These are phyloP conservation scores for Solanum boliviense DNA, from an alignment of 257 asterid species.

Conservation along the genomic window DNA sequence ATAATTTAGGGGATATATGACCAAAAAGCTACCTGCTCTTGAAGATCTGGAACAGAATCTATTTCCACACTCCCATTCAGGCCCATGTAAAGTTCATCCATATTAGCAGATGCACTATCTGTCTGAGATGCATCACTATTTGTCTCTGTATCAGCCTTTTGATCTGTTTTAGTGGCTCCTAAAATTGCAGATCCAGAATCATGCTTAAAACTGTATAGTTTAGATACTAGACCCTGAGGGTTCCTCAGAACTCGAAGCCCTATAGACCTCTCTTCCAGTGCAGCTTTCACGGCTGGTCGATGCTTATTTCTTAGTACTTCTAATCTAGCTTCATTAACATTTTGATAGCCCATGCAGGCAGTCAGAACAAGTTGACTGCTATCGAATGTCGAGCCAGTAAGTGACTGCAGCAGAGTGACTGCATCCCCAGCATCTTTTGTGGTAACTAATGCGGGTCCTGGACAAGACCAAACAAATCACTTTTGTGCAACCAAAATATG, in stretches of 20 bases:
- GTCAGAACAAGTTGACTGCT: constrained; percentile 96
- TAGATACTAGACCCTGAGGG: constrained; percentile 64
- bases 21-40: constrained; percentile 60
- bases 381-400: constrained; percentile 90
- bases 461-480: constrained; percentile 26
- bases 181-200: constrained; percentile 34
- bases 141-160: constrained; percentile 20
- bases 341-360: constrained; percentile 90
- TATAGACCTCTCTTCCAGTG: constrained; percentile 66
- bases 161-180: constrained; percentile 28
- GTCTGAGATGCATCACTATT: constrained; percentile 34
- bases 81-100: constrained; percentile 23
- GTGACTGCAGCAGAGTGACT: constrained; percentile 74
- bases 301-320: constrained; percentile 64
- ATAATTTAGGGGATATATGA: neutral
- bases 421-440: constrained; percentile 98
- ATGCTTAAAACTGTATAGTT: constrained; percentile 55
- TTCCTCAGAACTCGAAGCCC: constrained; percentile 54
- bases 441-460: constrained; percentile 93
- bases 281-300: constrained; percentile 69
- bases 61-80: constrained; percentile 38
- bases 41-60: constrained; percentile 67
- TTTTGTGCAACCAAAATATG: neutral
- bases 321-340: constrained; percentile 56
- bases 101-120: constrained; percentile 27